A percentile compares a stretch with the other conserved stretches of the same genome.
phyloP scores from a whole-genome alignment of 192 early-diverging fungal genomes.

The Chytriomyces sp. region DNA sequence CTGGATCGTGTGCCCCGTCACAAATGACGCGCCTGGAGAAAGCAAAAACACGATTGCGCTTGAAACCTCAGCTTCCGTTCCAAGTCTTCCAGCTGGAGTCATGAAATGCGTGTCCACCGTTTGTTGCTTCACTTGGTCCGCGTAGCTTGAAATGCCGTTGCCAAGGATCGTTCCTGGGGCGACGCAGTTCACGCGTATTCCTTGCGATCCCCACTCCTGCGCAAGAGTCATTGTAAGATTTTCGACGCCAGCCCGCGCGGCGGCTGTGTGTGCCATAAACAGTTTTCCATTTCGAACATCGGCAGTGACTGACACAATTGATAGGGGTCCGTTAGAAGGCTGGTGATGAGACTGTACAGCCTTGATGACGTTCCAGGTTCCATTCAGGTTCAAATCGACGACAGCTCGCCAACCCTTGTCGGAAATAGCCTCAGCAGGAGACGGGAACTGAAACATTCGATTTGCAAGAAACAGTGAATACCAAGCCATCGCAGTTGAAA shows the following conservation, averaged over 20 bases:
- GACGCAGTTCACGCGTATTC: conserved; percentile 61
- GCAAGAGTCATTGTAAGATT: conserved; percentile 60
- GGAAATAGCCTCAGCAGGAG: conserved; percentile 40
- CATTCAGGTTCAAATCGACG: conserved; percentile 58
- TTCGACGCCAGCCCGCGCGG: conserved; percentile 59
- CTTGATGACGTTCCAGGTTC: conserved; percentile 58
- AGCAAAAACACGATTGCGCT: conserved; percentile 57
- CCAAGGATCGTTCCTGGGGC: conserved; percentile 61
- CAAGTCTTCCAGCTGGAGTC: conserved; percentile 52
- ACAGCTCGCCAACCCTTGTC: conserved; percentile 45
- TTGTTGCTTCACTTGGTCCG: conserved; percentile 45
- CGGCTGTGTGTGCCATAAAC: conserved; percentile 48
- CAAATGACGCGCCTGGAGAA: conserved; percentile 54
- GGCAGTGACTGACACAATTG: conserved; percentile 58
- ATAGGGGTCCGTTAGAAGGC: conserved; percentile 35
- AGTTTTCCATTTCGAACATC: conserved; percentile 41
- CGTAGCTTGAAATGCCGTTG: conserved; percentile 57
- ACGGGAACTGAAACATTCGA: conserved; percentile 16
- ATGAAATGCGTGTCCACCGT: conserved; percentile 37
- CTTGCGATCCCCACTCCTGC: conserved; percentile 55
- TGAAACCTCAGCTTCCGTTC: conserved; percentile 59
- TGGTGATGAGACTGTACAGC: conserved; percentile 52
- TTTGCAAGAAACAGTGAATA: neutral
- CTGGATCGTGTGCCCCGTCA: conserved; percentile 47
- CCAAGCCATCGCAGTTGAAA: neutral